These are phyloP conservation scores for Suillus luteus DNA, from an alignment of 768 basidiomycete species.

Conservation along the genomic window DNA sequence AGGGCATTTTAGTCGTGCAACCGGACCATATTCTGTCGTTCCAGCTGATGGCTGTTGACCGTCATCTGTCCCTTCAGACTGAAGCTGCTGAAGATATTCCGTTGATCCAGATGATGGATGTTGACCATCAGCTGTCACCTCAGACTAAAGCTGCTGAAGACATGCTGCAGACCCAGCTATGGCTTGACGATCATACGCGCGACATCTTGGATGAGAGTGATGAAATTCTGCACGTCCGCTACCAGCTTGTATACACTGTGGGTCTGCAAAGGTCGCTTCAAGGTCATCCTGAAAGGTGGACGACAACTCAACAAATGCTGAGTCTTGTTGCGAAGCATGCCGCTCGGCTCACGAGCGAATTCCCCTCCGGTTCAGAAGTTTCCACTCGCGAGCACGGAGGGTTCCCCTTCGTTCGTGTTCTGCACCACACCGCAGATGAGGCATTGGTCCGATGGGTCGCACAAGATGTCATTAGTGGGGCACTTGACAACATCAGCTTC, in stretches of 20 bases:
- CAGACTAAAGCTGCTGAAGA: slow-evolving; percentile 8
- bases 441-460: slow-evolving; percentile 15
- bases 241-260: neutral
- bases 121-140: slow-evolving; percentile 36
- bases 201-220: neutral
- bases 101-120: slow-evolving; percentile 48
- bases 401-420: slow-evolving; percentile 19
- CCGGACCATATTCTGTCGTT: slow-evolving; percentile 59
- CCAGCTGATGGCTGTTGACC: slow-evolving; percentile 47
- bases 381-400: slow-evolving; percentile 10
- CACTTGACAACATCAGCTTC: neutral
- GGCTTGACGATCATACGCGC: neutral
- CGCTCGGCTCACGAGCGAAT: slow-evolving; percentile 10
- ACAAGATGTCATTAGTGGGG: slow-evolving; percentile 16
- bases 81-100: slow-evolving; percentile 25
- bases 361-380: slow-evolving; percentile 21
- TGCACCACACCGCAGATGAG: slow-evolving; percentile 14
- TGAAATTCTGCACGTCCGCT: neutral
- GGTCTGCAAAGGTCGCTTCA: neutral
- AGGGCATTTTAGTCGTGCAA: slow-evolving; percentile 51
- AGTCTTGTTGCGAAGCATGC: slow-evolving; percentile 24
- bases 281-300: slow-evolving; percentile 15
- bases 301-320: slow-evolving; percentile 33
- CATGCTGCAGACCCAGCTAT: slow-evolving; percentile 30
- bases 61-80: slow-evolving; percentile 25